Percentiles rank a stretch among this genome's conserved stretches.
Conservation (phyloP, 1,139 yeast genomes). For the Blastobotrys proliferans region DNA sequence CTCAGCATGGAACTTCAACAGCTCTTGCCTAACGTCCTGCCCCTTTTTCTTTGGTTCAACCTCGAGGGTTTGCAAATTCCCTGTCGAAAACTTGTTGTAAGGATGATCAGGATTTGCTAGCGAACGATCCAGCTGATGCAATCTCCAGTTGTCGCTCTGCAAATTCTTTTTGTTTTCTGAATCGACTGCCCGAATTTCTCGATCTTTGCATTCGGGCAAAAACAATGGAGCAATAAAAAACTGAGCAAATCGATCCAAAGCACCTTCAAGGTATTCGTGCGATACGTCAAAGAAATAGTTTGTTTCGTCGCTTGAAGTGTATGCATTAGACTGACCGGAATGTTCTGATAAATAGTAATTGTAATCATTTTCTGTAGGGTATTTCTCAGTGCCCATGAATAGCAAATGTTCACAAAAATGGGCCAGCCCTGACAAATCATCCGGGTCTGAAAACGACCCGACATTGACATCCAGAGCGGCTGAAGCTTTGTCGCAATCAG, state of each 20-base stretch:
- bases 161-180: slow-evolving; percentile 92
- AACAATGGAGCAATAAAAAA: slow-evolving; percentile 86
- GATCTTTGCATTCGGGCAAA: slow-evolving; percentile 73
- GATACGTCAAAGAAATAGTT: slow-evolving; percentile 86
- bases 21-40: slow-evolving; percentile 62
- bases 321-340: slow-evolving; percentile 71
- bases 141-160: slow-evolving; percentile 85
- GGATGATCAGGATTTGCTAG: slow-evolving; percentile 71
- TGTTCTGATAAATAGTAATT: slow-evolving; percentile 70
- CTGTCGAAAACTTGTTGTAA: slow-evolving; percentile 67
- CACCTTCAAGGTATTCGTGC: slow-evolving; percentile 73
- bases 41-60: slow-evolving; percentile 48
- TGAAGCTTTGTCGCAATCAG: slow-evolving; percentile 84
- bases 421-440: slow-evolving; percentile 76
- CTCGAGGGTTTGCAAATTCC: slow-evolving; percentile 60
- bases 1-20: slow-evolving; percentile 54
- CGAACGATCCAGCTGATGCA: slow-evolving; percentile 77
- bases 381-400: slow-evolving; percentile 95
- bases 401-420: slow-evolving; percentile 95
- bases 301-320: slow-evolving; percentile 84
- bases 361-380: slow-evolving; percentile 89
- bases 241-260: slow-evolving; percentile 87
- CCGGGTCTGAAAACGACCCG: slow-evolving; percentile 82
- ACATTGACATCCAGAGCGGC: slow-evolving; percentile 91
- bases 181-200: slow-evolving; percentile 93